Base-by-base conservation (phyloP, 2,329 filamentous ascomycete species). In the Penicillium fuscoglaucum region DNA sequence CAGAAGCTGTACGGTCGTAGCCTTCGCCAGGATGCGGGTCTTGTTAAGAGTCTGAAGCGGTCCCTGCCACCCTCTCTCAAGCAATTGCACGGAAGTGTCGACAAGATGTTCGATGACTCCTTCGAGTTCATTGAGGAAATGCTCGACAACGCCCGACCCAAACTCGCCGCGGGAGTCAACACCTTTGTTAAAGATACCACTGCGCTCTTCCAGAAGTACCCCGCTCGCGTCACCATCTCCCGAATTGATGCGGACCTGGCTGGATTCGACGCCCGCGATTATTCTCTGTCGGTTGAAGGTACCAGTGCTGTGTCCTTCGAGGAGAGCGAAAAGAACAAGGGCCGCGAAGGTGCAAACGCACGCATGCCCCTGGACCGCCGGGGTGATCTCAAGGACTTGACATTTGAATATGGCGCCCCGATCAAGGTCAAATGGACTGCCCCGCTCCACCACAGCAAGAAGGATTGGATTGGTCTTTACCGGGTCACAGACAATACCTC, bases 381-480 rank as follows among this genome's bases (percentile, higher is more conserved):
- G 6, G 81, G 81, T 64, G 80, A 87, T 43, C 85, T 89, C 68
- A 89, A 90, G 72, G 91, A 91, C 1, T 80, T 92, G 63, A 85
- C 88, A 0, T 89, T 96, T 54, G 88, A 96, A 72, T 99, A 97
- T 66, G 95, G 95, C 37, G 85, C 92, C 0, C 92, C 95, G 0
- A 90, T 99, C 72, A 89, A 84, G 65, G 90, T 98, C 62, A 90
- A 86, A 67, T 99, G 95, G 95, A 90, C 86, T 29, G 95, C 93
- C 0, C 93, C 95, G 0, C 82, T 87, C 39, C 90, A 92, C 64
- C 95, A 98, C 76, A 88, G 87, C 77, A 92, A 90, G 72, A 90
- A 89, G 68, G 95, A 99, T 74, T 99, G 95, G 95, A 87, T 99
- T 53, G 93, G 93, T 4, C 82, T 99, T 6, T 99, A 98, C 79